Evolutionary conservation across 805 yeast species (phyloP), one percentile per base, ranked within the genome.

Genomic region (Zygosaccharomyces siamensis): DNA sequence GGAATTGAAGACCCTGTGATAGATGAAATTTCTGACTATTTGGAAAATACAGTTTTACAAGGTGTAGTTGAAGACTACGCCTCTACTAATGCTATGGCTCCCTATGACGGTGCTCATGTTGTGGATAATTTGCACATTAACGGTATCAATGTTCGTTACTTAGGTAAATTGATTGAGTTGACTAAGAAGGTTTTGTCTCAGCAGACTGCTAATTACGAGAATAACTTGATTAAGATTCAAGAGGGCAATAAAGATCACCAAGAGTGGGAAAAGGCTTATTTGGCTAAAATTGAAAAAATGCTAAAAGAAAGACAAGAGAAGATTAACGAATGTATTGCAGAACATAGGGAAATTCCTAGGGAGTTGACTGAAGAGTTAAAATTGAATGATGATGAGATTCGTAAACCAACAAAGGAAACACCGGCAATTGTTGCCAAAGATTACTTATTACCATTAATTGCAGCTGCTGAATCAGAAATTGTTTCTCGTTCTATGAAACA

Each of bases 91-190:
- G 68, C 71, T 21, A 56, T 70, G 18, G 78, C 83, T 33, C 97
- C 98, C 39, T 72, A 86, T 48, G 96, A 89, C 63, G 97, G 98
- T 55, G 62, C 69, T 3, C 93, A 89, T 60, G 76, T 93, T 58
- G 71, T 86, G 16, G 71, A 74, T 37, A 64, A 75, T 46, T 68
- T 92, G 68, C 99, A 93, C 67, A 78, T 78, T 53, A 72, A 74
- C 47, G 99, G 99, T 74, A 82, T 92, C 65, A 90, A 89, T 66
- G 64, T 90, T 69, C 84, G 98, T 72, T 92, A 92, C 63, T 74
- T 92, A 60, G 97, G 97, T 51, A 61, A 69, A 49, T 48, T 61
- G 40, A 60, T 67, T 47, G 62, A 64, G 35, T 56, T 68, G 31
- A 70, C 68, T 8, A 63, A 72, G 46, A 58, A 43, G 39, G 47